Percentiles rank a stretch among this genome's conserved stretches.
phyloP scores from a whole-genome alignment of 257 asterid species.

The Solanum arcanum region DNA sequence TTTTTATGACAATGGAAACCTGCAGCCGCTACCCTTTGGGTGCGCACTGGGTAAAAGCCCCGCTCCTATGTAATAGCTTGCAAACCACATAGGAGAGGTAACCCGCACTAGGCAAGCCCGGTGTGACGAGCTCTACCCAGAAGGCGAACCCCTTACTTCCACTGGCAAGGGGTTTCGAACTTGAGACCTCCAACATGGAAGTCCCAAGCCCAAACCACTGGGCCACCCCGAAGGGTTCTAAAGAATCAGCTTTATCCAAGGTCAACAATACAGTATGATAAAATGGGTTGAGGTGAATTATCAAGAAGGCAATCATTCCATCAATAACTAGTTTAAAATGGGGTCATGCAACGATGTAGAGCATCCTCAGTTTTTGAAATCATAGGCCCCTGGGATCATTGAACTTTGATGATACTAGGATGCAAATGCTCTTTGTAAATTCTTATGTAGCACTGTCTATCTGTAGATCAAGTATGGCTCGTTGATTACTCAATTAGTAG shows the following conservation, averaged over 20 bases:
- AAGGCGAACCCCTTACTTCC: too few relatives aligned
- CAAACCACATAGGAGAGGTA: too few relatives aligned
- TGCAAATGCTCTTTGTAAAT: background rate
- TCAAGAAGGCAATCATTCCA: background rate
- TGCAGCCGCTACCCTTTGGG: too few relatives aligned
- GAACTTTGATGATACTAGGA: background rate
- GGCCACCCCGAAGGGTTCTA: too few relatives aligned
- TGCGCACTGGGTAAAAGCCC: too few relatives aligned
- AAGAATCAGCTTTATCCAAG: background rate
- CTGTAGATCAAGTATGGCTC: background rate
- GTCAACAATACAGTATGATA: background rate
- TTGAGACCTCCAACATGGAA: too few relatives aligned
- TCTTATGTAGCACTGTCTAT: background rate
- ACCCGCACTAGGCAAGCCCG: too few relatives aligned
- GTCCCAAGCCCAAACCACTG: too few relatives aligned
- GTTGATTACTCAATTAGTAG: background rate
- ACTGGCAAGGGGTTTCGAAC: too few relatives aligned
- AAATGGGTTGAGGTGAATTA: background rate
- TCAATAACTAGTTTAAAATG: background rate
- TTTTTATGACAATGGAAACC: too few relatives aligned
- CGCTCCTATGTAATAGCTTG: too few relatives aligned
- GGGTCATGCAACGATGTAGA: background rate
- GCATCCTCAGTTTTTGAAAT: background rate
- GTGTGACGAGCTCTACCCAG: too few relatives aligned
- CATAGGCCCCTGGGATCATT: background rate